Evolutionary conservation across 2,329 filamentous ascomycete genomes (phyloP), one percentile per base, ranked within the genome.

Genomic region (Aureobasidium sp.): DNA sequence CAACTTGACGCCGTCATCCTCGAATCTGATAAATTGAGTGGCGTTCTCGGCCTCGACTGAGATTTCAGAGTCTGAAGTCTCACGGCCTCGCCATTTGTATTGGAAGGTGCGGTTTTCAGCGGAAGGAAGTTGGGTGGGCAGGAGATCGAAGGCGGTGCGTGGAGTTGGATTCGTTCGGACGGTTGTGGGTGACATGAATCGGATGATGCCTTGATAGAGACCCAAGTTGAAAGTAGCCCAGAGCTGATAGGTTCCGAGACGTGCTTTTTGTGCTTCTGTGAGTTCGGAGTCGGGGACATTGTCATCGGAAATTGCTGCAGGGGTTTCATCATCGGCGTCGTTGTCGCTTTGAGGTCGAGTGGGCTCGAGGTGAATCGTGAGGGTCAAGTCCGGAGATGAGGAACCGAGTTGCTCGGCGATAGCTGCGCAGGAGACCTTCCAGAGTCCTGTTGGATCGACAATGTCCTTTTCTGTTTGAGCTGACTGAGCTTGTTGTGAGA

Each of bases 71-170:
- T 60, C 57, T 5, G 44, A 46, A 32, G 26, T 26, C 32, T 60
- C 57, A n/a, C 57, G 39, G 5, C 57, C 57, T 1, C 57, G 44
- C 57, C 57, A 60, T 36, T 60, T 60, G 13, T 60, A 60, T 46
- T 60, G 57, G 57, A 60, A 60, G 9, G 57, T 60, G 36, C 44
- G 44, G 36, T 60, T 60, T 51, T 34, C 17, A 7, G 36, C 23
- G 1, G 57, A 60, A 6, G 57, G 57, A 1, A 60, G 57, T 32
- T 60, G 57, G 2, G 44, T 17, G 15, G 44, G 34, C 2, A 27
- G 27, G 4, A 60, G 27, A 27, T 60, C 57, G 46, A 60, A 60
- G 10, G 29, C 15, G 10, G 57, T 34, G 23, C 57, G 39, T 34
- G 29, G n/a, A 10, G 41, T 32, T 3, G 53, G 39, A 17, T 26